A percentile compares a stretch with the other conserved stretches of the same genome.
These are phyloP conservation scores for Parasitella parasitica DNA, from an alignment of 371 early-diverging fungal genomes.

Conservation along the genomic window DNA sequence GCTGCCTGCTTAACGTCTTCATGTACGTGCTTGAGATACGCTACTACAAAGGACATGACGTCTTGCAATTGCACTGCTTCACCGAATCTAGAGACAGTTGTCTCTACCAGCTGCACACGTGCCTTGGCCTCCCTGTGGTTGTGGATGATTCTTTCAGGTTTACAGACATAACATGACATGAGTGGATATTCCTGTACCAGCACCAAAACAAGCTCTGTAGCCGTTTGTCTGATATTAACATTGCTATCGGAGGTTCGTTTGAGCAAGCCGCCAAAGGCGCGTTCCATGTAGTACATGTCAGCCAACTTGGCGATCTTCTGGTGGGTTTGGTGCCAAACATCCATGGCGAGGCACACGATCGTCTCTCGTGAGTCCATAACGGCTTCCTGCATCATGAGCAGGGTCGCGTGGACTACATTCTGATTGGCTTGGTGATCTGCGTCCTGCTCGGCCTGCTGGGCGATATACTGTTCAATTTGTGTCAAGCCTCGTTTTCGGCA, in stretches of 20 bases:
- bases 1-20: constrained; percentile 70
- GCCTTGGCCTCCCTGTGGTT: constrained; percentile 40
- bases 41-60: constrained; percentile 60
- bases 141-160: constrained; percentile 38
- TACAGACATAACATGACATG: constrained; percentile 44
- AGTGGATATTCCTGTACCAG: constrained; percentile 59
- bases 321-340: constrained; percentile 50
- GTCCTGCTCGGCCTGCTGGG: constrained; percentile 28
- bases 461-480: constrained; percentile 34
- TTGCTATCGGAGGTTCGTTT: constrained; percentile 65
- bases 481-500: constrained; percentile 53
- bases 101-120: constrained; percentile 56
- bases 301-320: constrained; percentile 46
- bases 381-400: constrained; percentile 59
- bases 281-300: constrained; percentile 34
- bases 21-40: constrained; percentile 62
- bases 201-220: constrained; percentile 50
- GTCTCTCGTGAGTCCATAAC: constrained; percentile 69
- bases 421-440: constrained; percentile 17
- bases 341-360: constrained; percentile 46
- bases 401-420: constrained; percentile 53
- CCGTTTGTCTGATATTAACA: constrained; percentile 52
- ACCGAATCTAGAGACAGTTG: constrained; percentile 51
- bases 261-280: constrained; percentile 54
- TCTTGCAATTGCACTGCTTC: constrained; percentile 34